phyloP scores from a whole-genome alignment of 2,329 filamentous ascomycete species.

The Chlorencoelia australis region DNA sequence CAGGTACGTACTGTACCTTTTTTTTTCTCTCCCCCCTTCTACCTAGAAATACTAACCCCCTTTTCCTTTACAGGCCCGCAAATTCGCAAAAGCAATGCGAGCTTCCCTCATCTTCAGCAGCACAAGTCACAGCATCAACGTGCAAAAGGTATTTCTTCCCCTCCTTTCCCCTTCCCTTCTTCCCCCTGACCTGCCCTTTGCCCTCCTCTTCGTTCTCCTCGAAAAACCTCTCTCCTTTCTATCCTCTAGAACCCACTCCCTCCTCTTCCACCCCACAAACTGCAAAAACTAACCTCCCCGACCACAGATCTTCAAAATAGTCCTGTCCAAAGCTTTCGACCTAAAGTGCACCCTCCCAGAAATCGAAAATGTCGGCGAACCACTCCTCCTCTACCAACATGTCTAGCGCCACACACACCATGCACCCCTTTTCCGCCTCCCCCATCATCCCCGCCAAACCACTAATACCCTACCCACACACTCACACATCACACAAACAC shows the following conservation, averaged over 20 bases:
- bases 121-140: conserved; percentile 98
- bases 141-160: conserved; percentile 68
- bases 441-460: too few relatives aligned
- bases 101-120: conserved; percentile 97
- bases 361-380: conserved; percentile 96
- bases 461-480: too few relatives aligned
- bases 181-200: neutral
- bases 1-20: conserved; percentile 47
- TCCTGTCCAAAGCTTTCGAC: conserved; percentile 96
- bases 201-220: too few relatives aligned
- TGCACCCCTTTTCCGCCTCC: too few relatives aligned
- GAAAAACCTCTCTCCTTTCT: neutral
- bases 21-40: neutral
- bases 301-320: conserved; percentile 96
- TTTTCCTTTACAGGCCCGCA: conserved; percentile 61
- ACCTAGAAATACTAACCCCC: conserved; percentile 2
- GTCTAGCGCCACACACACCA: too few relatives aligned
- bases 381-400: conserved; percentile 80
- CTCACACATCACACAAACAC: too few relatives aligned
- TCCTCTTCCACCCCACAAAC: neutral
- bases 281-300: conserved; percentile 2
- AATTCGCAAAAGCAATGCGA: conserved; percentile 97
- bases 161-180: neutral
- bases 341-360: conserved; percentile 98
- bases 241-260: neutral